phyloP scores from a whole-genome alignment of 1,284 basidiomycete species.

The Ustilago bromivora region DNA sequence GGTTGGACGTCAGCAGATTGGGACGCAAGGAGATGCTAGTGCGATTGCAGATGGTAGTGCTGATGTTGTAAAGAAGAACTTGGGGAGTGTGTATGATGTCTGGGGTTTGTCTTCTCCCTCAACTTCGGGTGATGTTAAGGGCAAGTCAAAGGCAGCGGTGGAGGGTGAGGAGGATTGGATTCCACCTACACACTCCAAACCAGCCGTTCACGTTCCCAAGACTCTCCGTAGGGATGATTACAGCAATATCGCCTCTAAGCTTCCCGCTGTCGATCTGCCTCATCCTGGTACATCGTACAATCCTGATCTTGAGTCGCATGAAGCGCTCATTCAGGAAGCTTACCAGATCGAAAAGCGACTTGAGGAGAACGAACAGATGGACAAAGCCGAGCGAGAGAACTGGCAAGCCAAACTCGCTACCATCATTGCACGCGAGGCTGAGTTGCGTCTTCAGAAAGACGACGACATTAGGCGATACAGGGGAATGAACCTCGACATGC shows the following conservation, averaged over 20 bases:
- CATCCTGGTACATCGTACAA: constrained; percentile 95
- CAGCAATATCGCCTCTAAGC: constrained; percentile 35
- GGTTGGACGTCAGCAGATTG: constrained; percentile 35
- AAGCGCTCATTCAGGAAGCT: constrained; percentile 80
- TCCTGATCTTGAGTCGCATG: constrained; percentile 82
- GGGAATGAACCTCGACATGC: constrained; percentile 50
- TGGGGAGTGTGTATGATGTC: constrained; percentile 40
- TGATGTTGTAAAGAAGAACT: constrained; percentile 31
- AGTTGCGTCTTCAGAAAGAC: constrained; percentile 25
- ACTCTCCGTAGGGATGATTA: constrained; percentile 30
- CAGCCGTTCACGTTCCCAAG: constrained; percentile 28
- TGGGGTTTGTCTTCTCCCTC: constrained; percentile 21
- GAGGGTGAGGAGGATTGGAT: constrained; percentile 26
- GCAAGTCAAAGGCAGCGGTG: constrained; percentile 25
- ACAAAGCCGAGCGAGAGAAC: constrained; percentile 17
- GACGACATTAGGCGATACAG: constrained; percentile 36
- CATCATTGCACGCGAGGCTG: constrained; percentile 41
- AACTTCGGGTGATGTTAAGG: constrained; percentile 18
- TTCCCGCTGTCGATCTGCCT: constrained; percentile 79
- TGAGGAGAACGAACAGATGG: constrained; percentile 74
- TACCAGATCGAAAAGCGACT: constrained; percentile 77
- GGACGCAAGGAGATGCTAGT: constrained; percentile 23
- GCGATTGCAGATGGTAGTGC: constrained; percentile 19
- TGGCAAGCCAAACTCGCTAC: constrained; percentile 36
- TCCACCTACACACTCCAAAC: constrained; percentile 17